Evolutionary conservation across 176 grass and related monocot species (phyloP).

Genomic region (Bothriochloa decipiens): DNA sequence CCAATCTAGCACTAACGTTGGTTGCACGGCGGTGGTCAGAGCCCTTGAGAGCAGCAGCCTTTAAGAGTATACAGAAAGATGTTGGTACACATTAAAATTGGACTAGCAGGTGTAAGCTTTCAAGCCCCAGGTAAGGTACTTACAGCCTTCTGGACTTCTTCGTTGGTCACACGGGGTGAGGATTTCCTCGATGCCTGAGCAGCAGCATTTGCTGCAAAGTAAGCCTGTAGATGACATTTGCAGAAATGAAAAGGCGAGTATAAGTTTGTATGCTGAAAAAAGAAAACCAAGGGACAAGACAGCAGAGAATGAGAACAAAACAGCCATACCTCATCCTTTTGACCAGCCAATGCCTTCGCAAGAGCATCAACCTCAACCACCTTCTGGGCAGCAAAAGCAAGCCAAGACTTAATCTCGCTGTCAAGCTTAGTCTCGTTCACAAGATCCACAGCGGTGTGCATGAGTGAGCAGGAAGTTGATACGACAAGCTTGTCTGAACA

Average conservation of each 20-base stretch:
- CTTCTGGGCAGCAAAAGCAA: slow-evolving; percentile 94
- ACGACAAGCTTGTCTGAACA: slow-evolving; percentile 86
- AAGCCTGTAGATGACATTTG: slow-evolving; percentile 51
- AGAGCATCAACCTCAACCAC: slow-evolving; percentile 89
- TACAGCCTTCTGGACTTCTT: slow-evolving; percentile 88
- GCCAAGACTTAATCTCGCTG: slow-evolving; percentile 86
- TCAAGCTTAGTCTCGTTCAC: slow-evolving; percentile 94
- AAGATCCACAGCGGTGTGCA: slow-evolving; percentile 95
- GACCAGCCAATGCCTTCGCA: slow-evolving; percentile 80
- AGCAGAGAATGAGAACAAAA: background rate
- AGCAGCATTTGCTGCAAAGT: slow-evolving; percentile 88
- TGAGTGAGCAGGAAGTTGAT: slow-evolving; percentile 91
- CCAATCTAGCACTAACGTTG: slow-evolving; percentile 67
- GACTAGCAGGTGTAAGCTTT: slow-evolving; percentile 27
- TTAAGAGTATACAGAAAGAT: slow-evolving; percentile 19
- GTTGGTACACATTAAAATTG: slow-evolving; percentile 8
- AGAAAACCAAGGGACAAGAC: background rate
- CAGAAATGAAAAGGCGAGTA: background rate
- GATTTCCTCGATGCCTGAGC: slow-evolving; percentile 88
- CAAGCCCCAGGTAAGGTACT: slow-evolving; percentile 38
- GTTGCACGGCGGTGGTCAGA: slow-evolving; percentile 87
- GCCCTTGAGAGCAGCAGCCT: slow-evolving; percentile 78
- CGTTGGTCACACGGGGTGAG: slow-evolving; percentile 90
- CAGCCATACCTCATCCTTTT: slow-evolving; percentile 82
- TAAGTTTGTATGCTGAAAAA: slow-evolving; percentile 1